These are phyloP conservation scores for Colletotrichum ledebouriae DNA, from an alignment of 2,329 filamentous ascomycete species.

Conservation along the genomic window DNA sequence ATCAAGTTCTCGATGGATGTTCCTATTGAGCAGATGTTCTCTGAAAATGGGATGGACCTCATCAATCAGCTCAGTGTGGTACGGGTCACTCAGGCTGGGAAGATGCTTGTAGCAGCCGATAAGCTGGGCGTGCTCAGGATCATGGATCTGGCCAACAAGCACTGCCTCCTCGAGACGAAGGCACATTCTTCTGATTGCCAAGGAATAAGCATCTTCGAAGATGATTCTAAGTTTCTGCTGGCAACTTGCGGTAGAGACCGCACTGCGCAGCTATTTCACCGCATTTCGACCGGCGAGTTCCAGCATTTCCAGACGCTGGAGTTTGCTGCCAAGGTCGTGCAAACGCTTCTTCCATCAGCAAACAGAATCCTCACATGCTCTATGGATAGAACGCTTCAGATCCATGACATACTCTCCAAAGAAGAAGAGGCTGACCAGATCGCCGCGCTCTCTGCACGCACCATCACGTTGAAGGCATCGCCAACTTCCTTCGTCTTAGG, in stretches of 20 bases:
- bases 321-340: slow-evolving; percentile 87
- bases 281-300: slow-evolving; percentile 69
- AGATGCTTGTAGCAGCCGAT: slow-evolving; percentile 85
- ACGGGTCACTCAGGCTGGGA: slow-evolving; percentile 70
- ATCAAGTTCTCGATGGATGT: slow-evolving; percentile 75
- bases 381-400: slow-evolving; percentile 86
- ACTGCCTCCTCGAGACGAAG: slow-evolving; percentile 78
- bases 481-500: slow-evolving; percentile 86
- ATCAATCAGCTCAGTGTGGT: slow-evolving; percentile 72
- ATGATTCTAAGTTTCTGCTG: slow-evolving; percentile 73
- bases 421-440: slow-evolving; percentile 74
- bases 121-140: slow-evolving; percentile 85
- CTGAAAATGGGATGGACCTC: slow-evolving; percentile 64
- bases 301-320: slow-evolving; percentile 93
- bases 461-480: slow-evolving; percentile 87
- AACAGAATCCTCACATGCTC: slow-evolving; percentile 88
- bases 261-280: slow-evolving; percentile 90
- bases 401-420: slow-evolving; percentile 82
- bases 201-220: slow-evolving; percentile 80
- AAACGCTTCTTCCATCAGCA: slow-evolving; percentile 79
- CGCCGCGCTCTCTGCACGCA: slow-evolving; percentile 82
- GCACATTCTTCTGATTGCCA: slow-evolving; percentile 90
- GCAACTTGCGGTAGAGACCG: slow-evolving; percentile 90
- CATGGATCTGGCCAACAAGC: slow-evolving; percentile 72
- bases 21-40: slow-evolving; percentile 73